Evolutionary conservation across 148 eudicot genomes (phyloP).

Genomic region (Amaranthus cruentus): DNA sequence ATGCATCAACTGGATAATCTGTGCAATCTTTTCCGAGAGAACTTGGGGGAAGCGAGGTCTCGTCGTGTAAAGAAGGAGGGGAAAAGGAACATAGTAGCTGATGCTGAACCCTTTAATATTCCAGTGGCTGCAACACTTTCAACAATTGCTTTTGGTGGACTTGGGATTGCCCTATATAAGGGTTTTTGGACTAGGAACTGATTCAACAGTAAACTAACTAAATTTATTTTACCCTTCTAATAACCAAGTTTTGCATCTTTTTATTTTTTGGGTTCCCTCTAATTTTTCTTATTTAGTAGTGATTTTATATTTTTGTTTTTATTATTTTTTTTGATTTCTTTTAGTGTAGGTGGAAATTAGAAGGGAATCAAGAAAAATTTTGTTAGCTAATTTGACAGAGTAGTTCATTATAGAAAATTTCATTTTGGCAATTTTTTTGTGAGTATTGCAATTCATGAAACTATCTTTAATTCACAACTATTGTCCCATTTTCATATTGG

Average conservation of each 20-base stretch:
- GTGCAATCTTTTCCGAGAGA: constrained; percentile 50
- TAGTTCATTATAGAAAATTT: no score
- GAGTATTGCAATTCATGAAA: no score
- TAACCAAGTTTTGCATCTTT: background rate
- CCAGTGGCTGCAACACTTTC: constrained; percentile 27
- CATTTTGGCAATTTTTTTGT: no score
- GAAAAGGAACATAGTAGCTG: constrained; percentile 28
- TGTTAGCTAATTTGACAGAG: constrained; percentile 23
- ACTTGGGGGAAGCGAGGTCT: constrained; percentile 41
- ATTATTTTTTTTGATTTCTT: constrained; percentile 6
- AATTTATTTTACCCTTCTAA: constrained; percentile 2
- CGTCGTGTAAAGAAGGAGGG: constrained; percentile 29
- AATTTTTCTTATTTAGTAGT: background rate
- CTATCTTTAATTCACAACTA: no score
- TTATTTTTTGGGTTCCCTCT: constrained; percentile 8
- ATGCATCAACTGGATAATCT: constrained; percentile 80
- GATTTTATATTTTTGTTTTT: constrained; percentile 20
- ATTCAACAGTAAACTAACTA: constrained; percentile 12
- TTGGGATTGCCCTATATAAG: constrained; percentile 65
- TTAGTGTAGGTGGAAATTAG: constrained; percentile 13
- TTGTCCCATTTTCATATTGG: no score
- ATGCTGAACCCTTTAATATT: constrained; percentile 29
- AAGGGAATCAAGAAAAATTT: constrained; percentile 21
- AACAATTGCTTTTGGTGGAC: constrained; percentile 54
- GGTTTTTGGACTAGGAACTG: constrained; percentile 46